phyloP scores from a whole-genome alignment of 208 protist species.

The Acanthamoeba rhysodes region DNA sequence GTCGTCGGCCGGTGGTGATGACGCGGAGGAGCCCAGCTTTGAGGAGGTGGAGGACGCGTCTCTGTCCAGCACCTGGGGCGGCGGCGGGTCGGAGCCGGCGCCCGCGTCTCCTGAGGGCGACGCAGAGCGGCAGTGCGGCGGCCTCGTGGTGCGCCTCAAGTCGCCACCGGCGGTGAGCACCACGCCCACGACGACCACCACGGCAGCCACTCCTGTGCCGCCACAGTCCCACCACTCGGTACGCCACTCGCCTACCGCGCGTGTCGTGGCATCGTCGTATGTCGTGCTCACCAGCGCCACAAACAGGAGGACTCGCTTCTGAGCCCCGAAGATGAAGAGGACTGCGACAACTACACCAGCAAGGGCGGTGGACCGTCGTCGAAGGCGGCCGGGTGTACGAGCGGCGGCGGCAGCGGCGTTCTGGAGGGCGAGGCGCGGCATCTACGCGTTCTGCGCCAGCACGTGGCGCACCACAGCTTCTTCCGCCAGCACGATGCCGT shows the following conservation, averaged over 20 bases:
- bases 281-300: no score
- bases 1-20: no score
- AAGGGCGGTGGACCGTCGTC: background rate
- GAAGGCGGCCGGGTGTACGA: background rate
- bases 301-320: no score
- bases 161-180: no score
- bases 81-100: no score
- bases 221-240: background rate
- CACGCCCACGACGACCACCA: background rate
- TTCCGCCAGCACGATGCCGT: slow-evolving; percentile 33
- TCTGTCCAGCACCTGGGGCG: background rate
- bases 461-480: slow-evolving; percentile 34
- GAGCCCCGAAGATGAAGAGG: background rate
- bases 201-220: background rate
- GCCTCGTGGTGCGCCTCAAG: slow-evolving; percentile 25
- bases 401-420: background rate
- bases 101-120: background rate
- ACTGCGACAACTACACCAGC: background rate
- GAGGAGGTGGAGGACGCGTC: background rate
- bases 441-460: background rate
- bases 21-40: background rate
- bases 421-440: background rate
- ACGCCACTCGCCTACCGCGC: background rate
- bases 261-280: no score
- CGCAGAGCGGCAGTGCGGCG: background rate